A percentile compares a stretch with the other conserved stretches of the same genome.
phyloP scores from a whole-genome alignment of 306 rosid genomes.

The Mucuna pruriens region DNA sequence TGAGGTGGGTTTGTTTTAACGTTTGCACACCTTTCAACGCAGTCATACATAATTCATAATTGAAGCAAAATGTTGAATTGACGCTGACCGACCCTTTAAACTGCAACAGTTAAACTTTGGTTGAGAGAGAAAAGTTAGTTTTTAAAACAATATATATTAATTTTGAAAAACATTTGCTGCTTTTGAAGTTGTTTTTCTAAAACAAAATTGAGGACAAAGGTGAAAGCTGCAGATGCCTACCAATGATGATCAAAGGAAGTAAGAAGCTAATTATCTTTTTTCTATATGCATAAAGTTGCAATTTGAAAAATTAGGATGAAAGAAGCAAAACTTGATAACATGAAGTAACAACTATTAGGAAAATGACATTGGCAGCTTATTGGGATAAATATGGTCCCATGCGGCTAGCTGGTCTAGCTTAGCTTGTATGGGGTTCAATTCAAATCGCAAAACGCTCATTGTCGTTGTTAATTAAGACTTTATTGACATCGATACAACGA shows the following conservation, averaged over 20 bases:
- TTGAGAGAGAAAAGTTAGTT: neutral
- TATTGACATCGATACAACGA: conserved; percentile 33
- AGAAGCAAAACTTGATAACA: conserved; percentile 9
- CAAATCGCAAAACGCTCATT: conserved; percentile 4
- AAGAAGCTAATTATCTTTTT: conserved; percentile 7
- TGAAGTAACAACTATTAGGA: neutral
- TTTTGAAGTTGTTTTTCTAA: neutral
- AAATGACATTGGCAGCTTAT: conserved; percentile 22
- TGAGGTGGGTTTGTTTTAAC: no score
- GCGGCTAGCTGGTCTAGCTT: conserved; percentile 27
- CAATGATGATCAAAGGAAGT: neutral
- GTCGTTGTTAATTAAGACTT: conserved; percentile 41
- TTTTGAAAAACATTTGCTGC: neutral
- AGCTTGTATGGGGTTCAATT: conserved; percentile 8
- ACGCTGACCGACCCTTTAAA: no score
- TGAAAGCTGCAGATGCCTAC: neutral
- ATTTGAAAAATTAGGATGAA: conserved; percentile 9
- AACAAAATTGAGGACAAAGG: neutral
- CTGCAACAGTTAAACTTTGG: neutral
- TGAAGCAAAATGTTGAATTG: no score
- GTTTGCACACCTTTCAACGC: no score
- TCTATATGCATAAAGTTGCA: conserved; percentile 11
- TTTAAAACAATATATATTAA: neutral
- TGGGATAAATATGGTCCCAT: conserved; percentile 24
- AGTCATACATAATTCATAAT: no score